Evolutionary conservation across 1,284 basidiomycete genomes (phyloP), one percentile per base, ranked within the genome.

Genomic region (Pterulicium gracile): DNA sequence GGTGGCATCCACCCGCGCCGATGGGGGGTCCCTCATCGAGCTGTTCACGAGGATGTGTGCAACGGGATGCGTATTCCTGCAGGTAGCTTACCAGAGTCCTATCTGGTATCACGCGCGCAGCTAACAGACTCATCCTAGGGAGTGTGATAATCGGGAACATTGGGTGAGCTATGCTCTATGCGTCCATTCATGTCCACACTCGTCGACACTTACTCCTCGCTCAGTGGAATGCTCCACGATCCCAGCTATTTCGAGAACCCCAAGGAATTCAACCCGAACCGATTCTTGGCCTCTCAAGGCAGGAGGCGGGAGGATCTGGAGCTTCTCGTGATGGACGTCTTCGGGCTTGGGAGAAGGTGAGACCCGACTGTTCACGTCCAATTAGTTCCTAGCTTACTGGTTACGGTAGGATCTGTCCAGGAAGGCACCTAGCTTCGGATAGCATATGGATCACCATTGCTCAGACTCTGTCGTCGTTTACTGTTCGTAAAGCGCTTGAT

Each of bases 361-460:
- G 27, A 10, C n/a, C 27, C 7, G n/a, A 32, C n/a, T 32, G n/a
- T 32, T n/a, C n/a, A n/a, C n/a, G n/a, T n/a, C n/a, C n/a, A n/a
- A n/a, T n/a, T n/a, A n/a, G n/a, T n/a, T n/a, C n/a, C 27, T 32
- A n/a, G 27, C n/a, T 7, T 32, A 32, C 27, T 32, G 27, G 27
- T 7, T n/a, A 10, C 10, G 27, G 7, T 32, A 10, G 7, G 10
- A 32, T 32, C 27, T 32, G 27, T 32, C 27, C 39, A 10, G 39
- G 39, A 20, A 7, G 60, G 19, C 58, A 75, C 52, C 67, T 80
- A 15, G 70, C 71, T 24, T 72, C 76, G 47, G 69, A 72, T 0
- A 75, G 74, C 1, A 58, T 68, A 14, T 79, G 76, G 74, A 52
- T 77, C 7, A 54, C 75, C 10, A 61, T 75, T 14, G 65, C 65